Evolutionary conservation across 2,329 filamentous ascomycete species (phyloP).

Genomic region (Verticillium longisporum): DNA sequence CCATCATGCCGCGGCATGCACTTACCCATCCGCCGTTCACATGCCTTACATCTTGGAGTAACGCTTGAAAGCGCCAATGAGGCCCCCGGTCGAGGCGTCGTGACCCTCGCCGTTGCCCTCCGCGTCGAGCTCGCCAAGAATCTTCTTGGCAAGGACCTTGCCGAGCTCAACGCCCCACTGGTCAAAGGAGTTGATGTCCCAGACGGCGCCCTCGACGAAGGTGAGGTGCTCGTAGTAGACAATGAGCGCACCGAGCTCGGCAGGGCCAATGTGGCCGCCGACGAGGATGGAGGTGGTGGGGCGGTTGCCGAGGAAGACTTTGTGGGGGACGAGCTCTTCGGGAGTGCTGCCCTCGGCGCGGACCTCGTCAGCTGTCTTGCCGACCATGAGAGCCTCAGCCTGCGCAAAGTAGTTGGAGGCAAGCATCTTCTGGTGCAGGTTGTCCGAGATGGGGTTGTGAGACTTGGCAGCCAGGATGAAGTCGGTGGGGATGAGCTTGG

Average conservation of each 20-base stretch:
- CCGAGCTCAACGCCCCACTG: slow-evolving; percentile 99
- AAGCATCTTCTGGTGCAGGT: slow-evolving; percentile 95
- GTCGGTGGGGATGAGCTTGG: slow-evolving; percentile 96
- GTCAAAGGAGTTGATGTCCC: slow-evolving; percentile 99
- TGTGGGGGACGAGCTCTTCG: slow-evolving; percentile 83
- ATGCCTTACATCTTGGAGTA: slow-evolving; percentile 41
- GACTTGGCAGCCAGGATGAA: slow-evolving; percentile 96
- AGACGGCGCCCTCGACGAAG: slow-evolving; percentile 94
- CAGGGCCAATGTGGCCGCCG: slow-evolving; percentile 87
- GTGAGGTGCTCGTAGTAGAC: slow-evolving; percentile 99
- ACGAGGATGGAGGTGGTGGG: slow-evolving; percentile 91
- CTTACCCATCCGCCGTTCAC: background rate
- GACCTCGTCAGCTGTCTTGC: slow-evolving; percentile 76
- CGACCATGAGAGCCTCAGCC: slow-evolving; percentile 84
- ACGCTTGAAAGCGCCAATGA: slow-evolving; percentile 91
- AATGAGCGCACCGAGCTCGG: slow-evolving; percentile 87
- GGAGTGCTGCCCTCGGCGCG: slow-evolving; percentile 62
- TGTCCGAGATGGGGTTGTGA: slow-evolving; percentile 89
- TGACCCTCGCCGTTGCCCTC: slow-evolving; percentile 65
- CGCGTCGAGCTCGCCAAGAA: slow-evolving; percentile 76
- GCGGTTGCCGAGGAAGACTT: slow-evolving; percentile 97
- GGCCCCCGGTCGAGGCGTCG: slow-evolving; percentile 79
- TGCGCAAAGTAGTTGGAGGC: slow-evolving; percentile 90
- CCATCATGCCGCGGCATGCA: background rate
- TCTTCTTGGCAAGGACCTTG: slow-evolving; percentile 93